Base-by-base conservation (phyloP, 306 rosid species). In the Macrotyloma uniflorum region DNA sequence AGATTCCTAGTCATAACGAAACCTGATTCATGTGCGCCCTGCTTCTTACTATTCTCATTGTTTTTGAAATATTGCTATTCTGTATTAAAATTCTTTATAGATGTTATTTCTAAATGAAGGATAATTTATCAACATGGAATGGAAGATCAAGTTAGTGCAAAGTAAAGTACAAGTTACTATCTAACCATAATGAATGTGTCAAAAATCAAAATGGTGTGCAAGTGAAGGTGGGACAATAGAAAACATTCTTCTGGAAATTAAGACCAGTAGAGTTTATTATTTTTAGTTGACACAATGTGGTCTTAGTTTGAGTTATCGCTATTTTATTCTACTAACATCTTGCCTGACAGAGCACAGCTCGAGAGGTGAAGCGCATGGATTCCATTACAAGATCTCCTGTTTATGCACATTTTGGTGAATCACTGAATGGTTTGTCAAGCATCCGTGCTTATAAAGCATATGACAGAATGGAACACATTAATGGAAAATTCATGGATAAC, bases 371-470 rank as follows among this genome's bases (percentile, higher is more conserved):
- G 79, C 97, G 96, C 69, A 65, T 94, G 94, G 93, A 89, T 82
- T 90, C 97, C 38, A 89, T 91, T 54, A 88, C 91, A 51, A 89
- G 97, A 78, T 94, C 98, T 61, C 98, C 98, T 32, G 85, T 91
- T 81, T 94, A 94, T 74, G 97, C 97, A 26, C 98, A 91, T 54
- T 94, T 94, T 76, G 98, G 97, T 49, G 98, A 94, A 90, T 84
- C 96, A 33, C 58, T 94, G 87, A 91, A 91, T 77, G 98, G 98
- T 67, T 84, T 91, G 70, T 81, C 94, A 32, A 84, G 88, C 74
- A 90, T 94, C 64, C 90, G 98, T 0, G 96, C 94, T 22, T 94
- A 91, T 79, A 88, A 91, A 80, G 94, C 94, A 3, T 90, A 89
- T 83, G 93, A 86, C 72, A 88, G 91, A 88, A 90, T 94, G 89